phyloP scores from a whole-genome alignment of 352 stramenopile genomes.

The Globisporangium orthogonon region DNA sequence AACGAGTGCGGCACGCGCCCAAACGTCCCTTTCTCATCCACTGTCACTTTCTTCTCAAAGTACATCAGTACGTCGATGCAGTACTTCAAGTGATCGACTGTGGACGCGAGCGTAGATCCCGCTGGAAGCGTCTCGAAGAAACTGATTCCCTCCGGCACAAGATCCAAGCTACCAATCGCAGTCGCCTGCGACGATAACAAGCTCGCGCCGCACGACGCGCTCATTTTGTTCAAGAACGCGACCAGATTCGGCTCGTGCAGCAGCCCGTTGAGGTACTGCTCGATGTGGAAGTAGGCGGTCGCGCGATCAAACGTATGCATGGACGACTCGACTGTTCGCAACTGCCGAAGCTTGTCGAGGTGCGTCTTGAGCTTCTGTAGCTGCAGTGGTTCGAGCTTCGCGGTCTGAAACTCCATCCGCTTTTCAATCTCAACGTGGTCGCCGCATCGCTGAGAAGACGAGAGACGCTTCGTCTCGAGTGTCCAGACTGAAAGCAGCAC shows the following conservation, averaged over 20 bases:
- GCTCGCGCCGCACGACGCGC: slow-evolving; percentile 25
- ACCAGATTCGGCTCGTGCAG: slow-evolving; percentile 65
- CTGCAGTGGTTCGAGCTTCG: slow-evolving; percentile 58
- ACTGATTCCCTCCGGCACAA: slow-evolving; percentile 51
- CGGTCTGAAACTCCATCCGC: slow-evolving; percentile 58
- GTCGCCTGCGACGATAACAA: slow-evolving; percentile 8
- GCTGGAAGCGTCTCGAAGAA: slow-evolving; percentile 62
- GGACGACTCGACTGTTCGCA: slow-evolving; percentile 70
- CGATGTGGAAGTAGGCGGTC: slow-evolving; percentile 74
- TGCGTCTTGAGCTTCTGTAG: slow-evolving; percentile 61
- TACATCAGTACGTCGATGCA: slow-evolving; percentile 81
- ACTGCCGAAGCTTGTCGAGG: slow-evolving; percentile 62
- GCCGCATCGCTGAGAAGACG: slow-evolving; percentile 46
- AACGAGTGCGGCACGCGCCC: slow-evolving; percentile 71
- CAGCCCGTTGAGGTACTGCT: slow-evolving; percentile 77
- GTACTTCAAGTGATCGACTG: slow-evolving; percentile 76
- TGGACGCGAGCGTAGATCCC: slow-evolving; percentile 39
- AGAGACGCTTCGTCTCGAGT: slow-evolving; percentile 49
- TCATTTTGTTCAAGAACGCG: slow-evolving; percentile 71
- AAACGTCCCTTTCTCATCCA: slow-evolving; percentile 60
- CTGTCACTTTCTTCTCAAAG: slow-evolving; percentile 82
- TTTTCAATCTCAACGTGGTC: slow-evolving; percentile 55
- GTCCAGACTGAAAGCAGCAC: slow-evolving; percentile 43
- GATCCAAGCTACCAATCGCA: slow-evolving; percentile 34
- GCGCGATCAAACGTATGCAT: slow-evolving; percentile 78